phyloP scores from a whole-genome alignment of 176 grass and related monocot genomes.

The Otatea glauca region DNA sequence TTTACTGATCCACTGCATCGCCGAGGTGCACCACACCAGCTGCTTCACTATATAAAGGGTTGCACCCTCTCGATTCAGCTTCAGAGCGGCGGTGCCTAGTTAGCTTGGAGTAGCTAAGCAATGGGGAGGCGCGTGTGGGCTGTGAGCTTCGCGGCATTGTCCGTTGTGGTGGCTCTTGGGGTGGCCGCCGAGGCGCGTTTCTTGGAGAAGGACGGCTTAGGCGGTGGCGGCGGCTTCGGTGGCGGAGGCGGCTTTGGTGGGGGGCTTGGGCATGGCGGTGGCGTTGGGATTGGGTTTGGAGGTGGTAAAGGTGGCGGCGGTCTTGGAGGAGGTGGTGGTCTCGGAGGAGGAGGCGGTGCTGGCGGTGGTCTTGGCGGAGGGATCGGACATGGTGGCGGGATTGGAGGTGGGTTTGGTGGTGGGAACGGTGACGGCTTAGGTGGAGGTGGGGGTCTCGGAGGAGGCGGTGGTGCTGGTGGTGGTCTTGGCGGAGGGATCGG shows the following conservation, averaged over 20 bases:
- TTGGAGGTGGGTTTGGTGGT: conserved; percentile 25
- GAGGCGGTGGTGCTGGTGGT: neutral
- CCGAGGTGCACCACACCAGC: neutral
- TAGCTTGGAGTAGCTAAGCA: neutral
- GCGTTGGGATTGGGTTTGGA: conserved; percentile 26
- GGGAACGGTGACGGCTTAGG: conserved; percentile 22
- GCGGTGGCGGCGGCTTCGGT: conserved; percentile 31
- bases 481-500: neutral
- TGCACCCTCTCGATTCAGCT: neutral
- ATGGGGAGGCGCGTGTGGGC: conserved; percentile 36
- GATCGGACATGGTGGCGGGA: neutral
- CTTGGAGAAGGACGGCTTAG: conserved; percentile 50
- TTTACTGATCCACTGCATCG: conserved; percentile 16
- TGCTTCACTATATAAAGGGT: conserved; percentile 22
- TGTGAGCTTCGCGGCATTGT: neutral
- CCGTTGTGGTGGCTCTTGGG: conserved; percentile 29
- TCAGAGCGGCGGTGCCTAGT: neutral
- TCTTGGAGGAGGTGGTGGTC: neutral
- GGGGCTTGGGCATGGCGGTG: conserved; percentile 8
- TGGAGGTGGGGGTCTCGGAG: neutral
- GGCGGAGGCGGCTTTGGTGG: conserved; percentile 16
- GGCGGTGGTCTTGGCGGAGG: neutral
- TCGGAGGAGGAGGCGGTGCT: conserved; percentile 21
- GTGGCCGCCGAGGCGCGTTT: conserved; percentile 29
- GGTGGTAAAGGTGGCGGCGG: conserved; percentile 41